Evolutionary conservation across 1,284 basidiomycete genomes (phyloP), one percentile per base, ranked within the genome.

Genomic region (Leccinum subfulvum): DNA sequence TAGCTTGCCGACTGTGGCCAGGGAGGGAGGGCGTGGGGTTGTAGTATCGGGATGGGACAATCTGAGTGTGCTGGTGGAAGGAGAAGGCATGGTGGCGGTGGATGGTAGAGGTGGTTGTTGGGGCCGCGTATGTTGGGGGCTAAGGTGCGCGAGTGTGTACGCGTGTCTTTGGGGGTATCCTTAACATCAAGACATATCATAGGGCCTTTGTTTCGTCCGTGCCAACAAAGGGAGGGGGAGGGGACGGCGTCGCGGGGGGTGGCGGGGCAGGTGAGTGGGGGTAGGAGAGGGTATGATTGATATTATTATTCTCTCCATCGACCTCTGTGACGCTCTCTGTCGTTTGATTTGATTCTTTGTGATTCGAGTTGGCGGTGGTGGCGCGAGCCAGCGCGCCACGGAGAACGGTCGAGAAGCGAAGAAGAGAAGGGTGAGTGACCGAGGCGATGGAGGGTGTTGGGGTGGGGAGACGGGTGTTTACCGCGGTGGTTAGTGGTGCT

Each of bases 91-190:
- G 23, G 49, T 16, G 14, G 23, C 21, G 2, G 70, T 59, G 60
- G 65, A 62, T 56, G 62, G 64, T 21, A 64, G 68, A 62, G 67
- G 68, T 58, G 58, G 18, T 26, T 26, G 52, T 35, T 13, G 62
- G 2, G 70, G 68, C 28, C 28, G 28, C 28, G 28, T 30, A 30
- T 30, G 28, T 30, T 30, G 28, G 28, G 28, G 28, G 9, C 71
- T 71, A 59, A 90, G 77, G 64, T 81, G 81, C 1, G 81, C 63
- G 49, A 91, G 78, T 33, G 83, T 80, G 76, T 89, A 91, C 3
- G 79, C 65, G 66, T 90, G 85, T 85, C 74, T 89, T 86, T 4
- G 89, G 77, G 3, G 90, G 90, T 52, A 91, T 81, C 11, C 83
- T 79, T 53, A 78, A 71, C 68, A 91, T 78, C 63, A 87, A 79